Base-by-base conservation (phyloP, 2,329 filamentous ascomycete genomes). In the Graphiopsis chlorocephala region DNA sequence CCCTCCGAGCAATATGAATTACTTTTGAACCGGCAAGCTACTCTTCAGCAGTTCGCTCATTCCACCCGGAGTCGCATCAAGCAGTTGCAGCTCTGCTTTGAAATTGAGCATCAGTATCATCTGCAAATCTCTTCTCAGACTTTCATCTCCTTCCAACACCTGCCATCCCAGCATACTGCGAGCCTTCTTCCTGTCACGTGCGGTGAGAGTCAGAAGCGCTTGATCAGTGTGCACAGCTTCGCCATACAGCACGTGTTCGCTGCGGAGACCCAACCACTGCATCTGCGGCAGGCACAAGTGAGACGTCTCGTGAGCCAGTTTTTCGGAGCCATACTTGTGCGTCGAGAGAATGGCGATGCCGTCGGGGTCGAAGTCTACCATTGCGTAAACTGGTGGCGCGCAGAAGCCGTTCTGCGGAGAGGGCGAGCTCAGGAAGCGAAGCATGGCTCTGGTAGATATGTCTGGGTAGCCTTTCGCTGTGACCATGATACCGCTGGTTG, bases 401-500 rank as follows among this genome's bases (percentile, higher is more conserved):
- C 69, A 61, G 33, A 75, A 75, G 42, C 69, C 70, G 25, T 90
- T 75, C 0, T 76, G 72, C 0, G 85, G 84, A 23, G 78, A 79
- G 10, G 74, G 75, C 0, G 70, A 74, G 42, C 84, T 81, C 1
- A 92, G 63, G 14, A 80, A 74, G 48, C 82, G 81, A 1, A 94
- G 78, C 61, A 94, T 88, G 17, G 82, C 82, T 8, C 90, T 82
- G 0, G 90, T 92, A 1, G 84, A 83, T 56, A 94, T 79, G 70
- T 95, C 92, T 0, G 92, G 91, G 72, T 92, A 95, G 1, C 92
- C 92, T 80, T 93, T 95, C 0, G 87, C 91, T 3, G 91, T 93
- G 25, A 93, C 71, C 0, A 92, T 74, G n/a, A 91, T 77, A 0
- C 90, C 89, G n/a, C 81, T 78, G 0, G 84, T 83, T 1, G 80